Percentiles rank a stretch among this genome's conserved stretches.
These are phyloP conservation scores for Echinochloa phyllopogon DNA, from an alignment of 176 grass and related monocot genomes.

Conservation along the genomic window DNA sequence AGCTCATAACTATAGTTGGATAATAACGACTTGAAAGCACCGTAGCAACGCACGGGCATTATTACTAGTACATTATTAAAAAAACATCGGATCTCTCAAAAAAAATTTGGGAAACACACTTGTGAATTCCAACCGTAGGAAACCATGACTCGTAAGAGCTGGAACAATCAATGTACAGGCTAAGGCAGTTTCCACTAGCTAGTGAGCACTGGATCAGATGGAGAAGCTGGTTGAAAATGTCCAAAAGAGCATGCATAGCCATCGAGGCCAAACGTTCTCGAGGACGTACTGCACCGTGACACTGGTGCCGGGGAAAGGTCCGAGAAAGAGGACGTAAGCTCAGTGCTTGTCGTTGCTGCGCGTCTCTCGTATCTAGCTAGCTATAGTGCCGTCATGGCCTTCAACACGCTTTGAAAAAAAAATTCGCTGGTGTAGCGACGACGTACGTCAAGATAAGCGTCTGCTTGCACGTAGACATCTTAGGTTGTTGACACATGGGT, in stretches of 20 bases:
- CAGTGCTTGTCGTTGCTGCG: slow-evolving; percentile 37
- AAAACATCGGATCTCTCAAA: not conserved
- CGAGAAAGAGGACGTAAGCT: slow-evolving; percentile 44
- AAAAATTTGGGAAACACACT: slow-evolving; percentile 6
- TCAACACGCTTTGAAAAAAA: slow-evolving; percentile 31
- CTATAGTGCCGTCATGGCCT: slow-evolving; percentile 34
- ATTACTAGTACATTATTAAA: not conserved
- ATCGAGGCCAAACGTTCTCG: slow-evolving; percentile 23
- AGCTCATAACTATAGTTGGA: no score
- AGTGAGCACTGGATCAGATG: not conserved
- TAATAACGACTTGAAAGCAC: no score
- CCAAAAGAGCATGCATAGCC: slow-evolving; percentile 32
- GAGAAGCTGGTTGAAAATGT: slow-evolving; percentile 34
- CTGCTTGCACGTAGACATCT: slow-evolving; percentile 26
- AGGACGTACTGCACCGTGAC: slow-evolving; percentile 11
- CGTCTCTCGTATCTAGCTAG: not conserved
- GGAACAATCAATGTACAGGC: slow-evolving; percentile 20
- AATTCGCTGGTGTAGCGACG: slow-evolving; percentile 2
- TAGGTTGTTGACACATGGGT: slow-evolving; percentile 23
- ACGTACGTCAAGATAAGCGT: slow-evolving; percentile 19
- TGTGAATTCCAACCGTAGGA: not conserved
- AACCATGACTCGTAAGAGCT: slow-evolving; percentile 34
- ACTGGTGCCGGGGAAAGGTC: slow-evolving; percentile 33
- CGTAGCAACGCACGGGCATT: no score
- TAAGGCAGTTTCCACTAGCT: not conserved